Evolutionary conservation across 257 asterid genomes (phyloP).

Genomic region (Cynanchum wilfordii): DNA sequence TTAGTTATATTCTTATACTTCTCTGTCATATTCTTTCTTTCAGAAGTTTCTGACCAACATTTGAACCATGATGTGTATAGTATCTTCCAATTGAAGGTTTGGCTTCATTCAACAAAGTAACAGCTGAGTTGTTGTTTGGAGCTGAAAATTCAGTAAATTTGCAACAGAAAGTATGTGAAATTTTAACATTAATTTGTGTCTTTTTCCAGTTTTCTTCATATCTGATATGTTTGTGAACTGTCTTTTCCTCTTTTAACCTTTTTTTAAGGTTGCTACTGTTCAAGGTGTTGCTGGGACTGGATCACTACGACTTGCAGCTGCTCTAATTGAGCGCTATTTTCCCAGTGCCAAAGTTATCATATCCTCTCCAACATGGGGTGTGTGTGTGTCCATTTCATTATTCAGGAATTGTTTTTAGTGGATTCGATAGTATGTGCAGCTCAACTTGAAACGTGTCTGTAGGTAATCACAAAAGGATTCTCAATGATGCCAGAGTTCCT

Average conservation of each 20-base stretch:
- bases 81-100: conserved; percentile 97
- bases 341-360: conserved; percentile 79
- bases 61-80: conserved; percentile 39
- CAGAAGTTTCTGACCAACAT: conserved; percentile 26
- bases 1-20: conserved; percentile 9
- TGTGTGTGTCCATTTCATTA: conserved; percentile 28
- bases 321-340: conserved; percentile 77
- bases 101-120: conserved; percentile 92
- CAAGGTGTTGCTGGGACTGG: conserved; percentile 99
- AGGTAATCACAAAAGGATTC: conserved; percentile 96
- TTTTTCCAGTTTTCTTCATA: conserved; percentile 10
- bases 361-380: conserved; percentile 99
- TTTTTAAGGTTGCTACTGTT: conserved; percentile 76
- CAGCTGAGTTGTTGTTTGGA: conserved; percentile 87
- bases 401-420: conserved; percentile 14
- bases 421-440: not conserved
- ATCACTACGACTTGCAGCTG: conserved; percentile 94
- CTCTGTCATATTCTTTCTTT: conserved; percentile 8
- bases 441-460: conserved; percentile 24
- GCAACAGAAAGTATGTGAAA: conserved; percentile 67
- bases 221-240: not conserved
- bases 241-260: conserved; percentile 13
- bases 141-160: conserved; percentile 62
- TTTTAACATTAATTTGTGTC: conserved; percentile 11
- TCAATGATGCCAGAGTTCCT: conserved; percentile 88